Percentiles rank a stretch among this genome's conserved stretches.
Conservation (phyloP, 148 eudicot species). For the Arbutus unedo region DNA sequence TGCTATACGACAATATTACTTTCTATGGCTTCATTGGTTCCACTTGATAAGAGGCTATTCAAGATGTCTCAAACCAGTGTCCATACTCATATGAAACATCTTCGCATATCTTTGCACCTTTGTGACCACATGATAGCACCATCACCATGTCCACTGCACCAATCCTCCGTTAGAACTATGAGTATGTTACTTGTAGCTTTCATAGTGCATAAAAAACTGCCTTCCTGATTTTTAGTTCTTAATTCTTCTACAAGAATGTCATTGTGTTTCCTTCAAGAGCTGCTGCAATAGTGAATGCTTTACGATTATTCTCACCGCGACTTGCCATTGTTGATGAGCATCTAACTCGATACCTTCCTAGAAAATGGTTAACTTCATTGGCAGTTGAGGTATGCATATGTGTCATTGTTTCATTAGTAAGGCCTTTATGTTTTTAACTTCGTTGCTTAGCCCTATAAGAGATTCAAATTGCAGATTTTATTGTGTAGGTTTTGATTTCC, state of each 20-base stretch:
- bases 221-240: constrained; percentile 21
- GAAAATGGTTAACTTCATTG: constrained; percentile 86
- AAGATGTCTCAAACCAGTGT: too few species aligned
- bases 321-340: constrained; percentile 96
- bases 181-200: background rate
- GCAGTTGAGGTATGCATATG: constrained; percentile 60
- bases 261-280: constrained; percentile 91
- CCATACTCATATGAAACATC: background rate
- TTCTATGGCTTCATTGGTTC: background rate
- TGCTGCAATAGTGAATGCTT: constrained; percentile 78
- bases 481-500: background rate
- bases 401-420: constrained; percentile 4
- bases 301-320: constrained; percentile 74
- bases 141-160: background rate
- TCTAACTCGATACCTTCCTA: constrained; percentile 66
- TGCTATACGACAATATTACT: background rate
- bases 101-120: background rate
- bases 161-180: background rate
- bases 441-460: background rate
- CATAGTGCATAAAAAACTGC: background rate
- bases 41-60: too few species aligned
- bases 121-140: background rate
- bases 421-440: background rate
- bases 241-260: constrained; percentile 53
- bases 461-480: background rate